Evolutionary conservation across 129 eudicot genomes (phyloP).

Genomic region (Chrysanthemum seticuspe): DNA sequence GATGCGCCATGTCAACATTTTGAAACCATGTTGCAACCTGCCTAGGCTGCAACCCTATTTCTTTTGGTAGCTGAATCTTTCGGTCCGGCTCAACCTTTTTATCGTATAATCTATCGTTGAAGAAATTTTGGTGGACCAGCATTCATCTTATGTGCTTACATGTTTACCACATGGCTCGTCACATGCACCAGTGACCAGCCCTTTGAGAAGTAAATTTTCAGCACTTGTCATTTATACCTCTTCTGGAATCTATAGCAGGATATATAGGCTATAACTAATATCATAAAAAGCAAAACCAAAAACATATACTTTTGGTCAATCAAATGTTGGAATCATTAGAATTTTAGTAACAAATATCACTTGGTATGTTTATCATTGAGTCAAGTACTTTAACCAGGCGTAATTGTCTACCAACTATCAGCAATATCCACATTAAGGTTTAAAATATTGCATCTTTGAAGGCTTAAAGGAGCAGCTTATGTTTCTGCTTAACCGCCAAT

Average conservation of each 20-base stretch:
- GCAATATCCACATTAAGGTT: not conserved
- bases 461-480: not conserved
- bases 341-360: not conserved
- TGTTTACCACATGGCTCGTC: conserved; percentile 22
- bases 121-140: not conserved
- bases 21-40: too few relatives aligned
- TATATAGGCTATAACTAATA: not conserved
- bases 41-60: too few relatives aligned
- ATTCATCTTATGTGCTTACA: conserved; percentile 14
- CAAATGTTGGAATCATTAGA: not conserved
- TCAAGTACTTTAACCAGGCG: not conserved
- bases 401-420: conserved; percentile 2
- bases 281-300: not conserved
- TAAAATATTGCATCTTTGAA: not conserved
- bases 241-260: conserved; percentile 11
- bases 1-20: too few relatives aligned
- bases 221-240: not conserved
- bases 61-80: too few relatives aligned
- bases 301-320: too few relatives aligned
- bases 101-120: not conserved
- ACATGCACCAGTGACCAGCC: conserved; percentile 27
- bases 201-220: not conserved
- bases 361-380: not conserved
- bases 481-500: not conserved
- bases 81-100: too few relatives aligned